Evolutionary conservation across 768 basidiomycete genomes (phyloP).

Genomic region (Collybia sp.): DNA sequence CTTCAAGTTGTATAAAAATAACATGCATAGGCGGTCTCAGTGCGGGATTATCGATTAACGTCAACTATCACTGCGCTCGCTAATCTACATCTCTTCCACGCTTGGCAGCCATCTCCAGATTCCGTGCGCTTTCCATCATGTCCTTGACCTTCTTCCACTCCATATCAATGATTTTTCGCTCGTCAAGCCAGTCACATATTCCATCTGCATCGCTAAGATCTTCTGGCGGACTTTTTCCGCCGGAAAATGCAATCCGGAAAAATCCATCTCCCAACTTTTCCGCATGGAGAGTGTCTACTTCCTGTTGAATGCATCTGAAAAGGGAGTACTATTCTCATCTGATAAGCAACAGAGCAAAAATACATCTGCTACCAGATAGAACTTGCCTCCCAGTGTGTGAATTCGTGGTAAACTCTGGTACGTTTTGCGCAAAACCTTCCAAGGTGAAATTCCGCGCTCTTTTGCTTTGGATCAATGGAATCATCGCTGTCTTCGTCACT

Average conservation of each 20-base stretch:
- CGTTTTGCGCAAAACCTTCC: constrained; percentile 80
- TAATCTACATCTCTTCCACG: constrained; percentile 37
- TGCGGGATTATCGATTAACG: too few species aligned
- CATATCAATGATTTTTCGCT: constrained; percentile 57
- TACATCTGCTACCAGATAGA: constrained; percentile 3
- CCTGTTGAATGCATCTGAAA: constrained; percentile 51
- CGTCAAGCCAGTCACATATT: constrained; percentile 80
- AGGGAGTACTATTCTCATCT: constrained; percentile 47
- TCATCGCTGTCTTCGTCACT: constrained; percentile 2
- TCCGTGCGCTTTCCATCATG: constrained; percentile 72
- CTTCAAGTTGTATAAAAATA: too few species aligned
- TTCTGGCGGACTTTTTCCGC: constrained; percentile 54
- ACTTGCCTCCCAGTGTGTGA: constrained; percentile 82
- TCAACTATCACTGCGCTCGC: neutral
- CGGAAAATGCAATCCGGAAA: constrained; percentile 53
- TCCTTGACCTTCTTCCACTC: constrained; percentile 69
- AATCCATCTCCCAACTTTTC: constrained; percentile 36
- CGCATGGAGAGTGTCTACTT: constrained; percentile 51
- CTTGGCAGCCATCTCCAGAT: constrained; percentile 48
- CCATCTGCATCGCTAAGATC: constrained; percentile 71
- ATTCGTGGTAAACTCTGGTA: constrained; percentile 62
- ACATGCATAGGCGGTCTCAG: too few species aligned
- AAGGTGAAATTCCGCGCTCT: constrained; percentile 46
- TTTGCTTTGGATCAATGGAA: constrained; percentile 15
- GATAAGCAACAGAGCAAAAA: constrained; percentile 6